Evolutionary conservation across 2,329 filamentous ascomycete genomes (phyloP).

Genomic region (Seiridium cupressi): DNA sequence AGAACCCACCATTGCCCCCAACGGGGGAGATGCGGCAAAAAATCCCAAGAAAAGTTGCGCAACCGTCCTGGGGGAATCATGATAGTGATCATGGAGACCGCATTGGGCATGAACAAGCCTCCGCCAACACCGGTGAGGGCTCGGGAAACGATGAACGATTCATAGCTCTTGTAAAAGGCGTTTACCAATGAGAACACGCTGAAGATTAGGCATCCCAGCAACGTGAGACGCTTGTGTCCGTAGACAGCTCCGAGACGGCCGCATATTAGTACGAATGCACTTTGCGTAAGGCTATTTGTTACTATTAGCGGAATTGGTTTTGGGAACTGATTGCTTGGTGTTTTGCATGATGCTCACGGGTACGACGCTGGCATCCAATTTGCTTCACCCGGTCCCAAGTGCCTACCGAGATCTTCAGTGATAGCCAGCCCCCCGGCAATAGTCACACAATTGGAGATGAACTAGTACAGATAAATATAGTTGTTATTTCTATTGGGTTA

Average conservation of each 20-base stretch:
- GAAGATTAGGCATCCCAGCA: constrained; percentile 41
- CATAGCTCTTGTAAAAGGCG: constrained; percentile 40
- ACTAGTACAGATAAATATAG: constrained; percentile 19
- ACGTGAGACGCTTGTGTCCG: constrained; percentile 47
- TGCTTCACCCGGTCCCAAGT: constrained; percentile 27
- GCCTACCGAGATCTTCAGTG: constrained; percentile 23
- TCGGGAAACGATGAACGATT: constrained; percentile 33
- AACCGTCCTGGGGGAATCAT: constrained; percentile 44
- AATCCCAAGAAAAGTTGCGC: constrained; percentile 43
- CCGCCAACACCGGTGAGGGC: constrained; percentile 48
- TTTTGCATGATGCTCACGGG: constrained; percentile 22
- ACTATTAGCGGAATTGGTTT: neutral
- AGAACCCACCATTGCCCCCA: constrained; percentile 39
- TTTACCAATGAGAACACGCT: constrained; percentile 40
- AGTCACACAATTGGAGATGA: constrained; percentile 28
- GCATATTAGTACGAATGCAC: constrained; percentile 47
- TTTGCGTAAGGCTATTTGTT: constrained; percentile 40
- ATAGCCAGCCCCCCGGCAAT: constrained; percentile 25
- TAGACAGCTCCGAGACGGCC: constrained; percentile 52
- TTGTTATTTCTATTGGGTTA: constrained; percentile 8
- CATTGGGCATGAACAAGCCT: constrained; percentile 50
- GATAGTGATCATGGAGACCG: constrained; percentile 46
- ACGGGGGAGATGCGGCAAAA: constrained; percentile 45
- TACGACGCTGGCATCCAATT: constrained; percentile 40
- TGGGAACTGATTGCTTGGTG: neutral